Conservation (phyloP, 176 grass and related monocot genomes). For the Aegilops umbellulata region DNA sequence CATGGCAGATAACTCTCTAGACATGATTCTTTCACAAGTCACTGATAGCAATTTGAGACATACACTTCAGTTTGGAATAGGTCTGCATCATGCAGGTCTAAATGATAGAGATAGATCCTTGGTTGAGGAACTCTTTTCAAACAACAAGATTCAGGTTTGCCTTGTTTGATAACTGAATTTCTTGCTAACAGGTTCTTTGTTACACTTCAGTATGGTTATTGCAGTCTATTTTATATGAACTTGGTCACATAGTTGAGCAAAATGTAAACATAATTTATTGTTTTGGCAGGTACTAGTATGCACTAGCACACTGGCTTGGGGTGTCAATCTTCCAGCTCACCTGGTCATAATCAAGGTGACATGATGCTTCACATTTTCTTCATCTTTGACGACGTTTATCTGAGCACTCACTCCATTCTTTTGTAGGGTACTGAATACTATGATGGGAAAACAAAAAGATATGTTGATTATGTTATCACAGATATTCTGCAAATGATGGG, state of each 20-base stretch:
- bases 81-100: conserved; percentile 92
- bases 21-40: conserved; percentile 98
- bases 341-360: conserved; percentile 95
- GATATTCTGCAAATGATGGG: conserved; percentile 99
- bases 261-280: conserved; percentile 18
- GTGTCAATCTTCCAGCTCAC: conserved; percentile 97
- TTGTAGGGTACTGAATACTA: conserved; percentile 91
- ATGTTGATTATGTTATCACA: conserved; percentile 94
- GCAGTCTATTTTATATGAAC: neutral
- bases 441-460: conserved; percentile 99
- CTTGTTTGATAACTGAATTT: conserved; percentile 10
- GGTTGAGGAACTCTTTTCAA: conserved; percentile 95
- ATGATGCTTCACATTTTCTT: conserved; percentile 24
- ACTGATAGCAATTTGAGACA: conserved; percentile 90
- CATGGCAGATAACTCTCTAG: conserved; percentile 69
- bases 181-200: neutral
- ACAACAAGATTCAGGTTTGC: conserved; percentile 96
- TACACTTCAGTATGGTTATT: conserved; percentile 1
- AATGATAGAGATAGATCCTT: conserved; percentile 95
- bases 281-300: conserved; percentile 76
- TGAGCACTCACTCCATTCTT: conserved; percentile 17
- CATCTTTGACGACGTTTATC: conserved; percentile 10
- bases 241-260: conserved; percentile 26
- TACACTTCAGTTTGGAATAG: conserved; percentile 97
- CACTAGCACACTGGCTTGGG: conserved; percentile 98